Conservation (phyloP, 805 yeast genomes). For the Yarrowia osloensis region DNA sequence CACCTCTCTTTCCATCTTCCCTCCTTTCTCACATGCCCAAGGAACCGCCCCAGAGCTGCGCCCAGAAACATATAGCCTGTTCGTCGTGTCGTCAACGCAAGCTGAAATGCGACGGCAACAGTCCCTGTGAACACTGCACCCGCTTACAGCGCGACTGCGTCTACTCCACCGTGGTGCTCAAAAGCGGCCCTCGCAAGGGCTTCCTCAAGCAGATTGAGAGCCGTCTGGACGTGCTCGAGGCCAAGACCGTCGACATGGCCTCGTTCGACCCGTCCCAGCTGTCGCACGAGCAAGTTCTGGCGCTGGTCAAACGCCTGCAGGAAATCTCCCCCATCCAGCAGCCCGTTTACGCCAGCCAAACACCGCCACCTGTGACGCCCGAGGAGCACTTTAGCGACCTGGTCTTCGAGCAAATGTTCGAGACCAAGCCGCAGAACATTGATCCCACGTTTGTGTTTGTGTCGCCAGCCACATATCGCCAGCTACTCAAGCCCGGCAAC, state of each 20-base stretch:
- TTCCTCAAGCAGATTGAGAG: slow-evolving; percentile 20
- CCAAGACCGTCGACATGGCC: not conserved
- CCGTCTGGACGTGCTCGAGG: slow-evolving; percentile 12
- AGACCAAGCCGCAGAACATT: slow-evolving; percentile 3
- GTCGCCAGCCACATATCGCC: not conserved
- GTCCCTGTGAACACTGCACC: slow-evolving; percentile 23
- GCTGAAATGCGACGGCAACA: slow-evolving; percentile 8
- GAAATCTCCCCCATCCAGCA: not conserved
- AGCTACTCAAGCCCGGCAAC: slow-evolving; percentile 7
- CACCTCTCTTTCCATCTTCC: slow-evolving; percentile 1
- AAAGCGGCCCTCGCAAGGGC: slow-evolving; percentile 13
- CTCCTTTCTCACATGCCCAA: not conserved
- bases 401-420: not conserved
- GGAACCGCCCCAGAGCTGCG: not conserved
- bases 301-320: slow-evolving; percentile 1
- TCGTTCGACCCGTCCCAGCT: slow-evolving; percentile 1
- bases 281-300: slow-evolving; percentile 11
- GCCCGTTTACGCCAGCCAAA: not conserved
- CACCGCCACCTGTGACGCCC: not conserved
- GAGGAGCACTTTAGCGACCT: slow-evolving; percentile 12
- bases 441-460: slow-evolving; percentile 23
- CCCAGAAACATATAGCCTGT: slow-evolving; percentile 13
- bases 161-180: slow-evolving; percentile 22
- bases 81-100: slow-evolving; percentile 26
- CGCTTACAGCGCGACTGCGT: slow-evolving; percentile 8